These are phyloP conservation scores for Rubia yunnanensis DNA, from an alignment of 257 asterid species.

Conservation along the genomic window DNA sequence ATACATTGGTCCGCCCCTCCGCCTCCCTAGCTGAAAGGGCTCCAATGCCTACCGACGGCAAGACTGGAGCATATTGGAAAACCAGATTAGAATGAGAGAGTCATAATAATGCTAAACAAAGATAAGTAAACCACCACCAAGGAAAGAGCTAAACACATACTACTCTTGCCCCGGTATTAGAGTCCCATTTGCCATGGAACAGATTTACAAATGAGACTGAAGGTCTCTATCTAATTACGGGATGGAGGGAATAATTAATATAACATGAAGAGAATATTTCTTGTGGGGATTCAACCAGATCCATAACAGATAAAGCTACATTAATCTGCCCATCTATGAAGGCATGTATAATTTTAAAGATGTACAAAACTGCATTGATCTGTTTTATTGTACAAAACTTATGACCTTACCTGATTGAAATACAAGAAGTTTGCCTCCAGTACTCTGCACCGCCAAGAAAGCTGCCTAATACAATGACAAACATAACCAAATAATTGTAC, in stretches of 20 bases:
- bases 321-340: background rate
- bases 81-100: background rate
- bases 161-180: background rate
- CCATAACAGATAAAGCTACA: background rate
- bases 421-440: conserved; percentile 96
- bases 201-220: background rate
- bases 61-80: conserved; percentile 37
- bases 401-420: conserved; percentile 79
- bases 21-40: conserved; percentile 98
- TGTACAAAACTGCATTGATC: background rate
- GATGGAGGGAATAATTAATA: no score
- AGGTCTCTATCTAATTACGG: no score
- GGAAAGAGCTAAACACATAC: background rate
- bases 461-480: conserved; percentile 61
- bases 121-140: background rate
- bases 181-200: background rate
- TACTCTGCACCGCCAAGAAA: conserved; percentile 87
- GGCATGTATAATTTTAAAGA: background rate
- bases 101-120: background rate
- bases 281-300: background rate
- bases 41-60: conserved; percentile 87
- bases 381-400: background rate
- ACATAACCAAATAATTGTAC: background rate
- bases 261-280: background rate
- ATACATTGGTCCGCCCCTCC: conserved; percentile 81